Evolutionary conservation across 805 yeast genomes (phyloP), one percentile per base, ranked within the genome.

Genomic region (Metschnikowia santaceciliae): DNA sequence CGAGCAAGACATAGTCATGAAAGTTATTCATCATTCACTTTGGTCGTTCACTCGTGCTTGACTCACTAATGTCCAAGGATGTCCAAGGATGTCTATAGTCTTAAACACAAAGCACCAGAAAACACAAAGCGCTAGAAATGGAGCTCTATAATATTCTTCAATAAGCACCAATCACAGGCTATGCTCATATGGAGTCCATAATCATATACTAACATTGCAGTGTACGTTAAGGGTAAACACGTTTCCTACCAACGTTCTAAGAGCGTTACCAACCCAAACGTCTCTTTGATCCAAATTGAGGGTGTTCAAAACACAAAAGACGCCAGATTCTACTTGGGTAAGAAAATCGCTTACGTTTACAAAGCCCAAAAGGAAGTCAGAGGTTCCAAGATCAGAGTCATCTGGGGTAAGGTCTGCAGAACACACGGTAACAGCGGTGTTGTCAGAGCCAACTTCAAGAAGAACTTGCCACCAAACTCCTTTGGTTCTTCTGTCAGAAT

Each of bases 211-310:
- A 70, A 71, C 76, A 39, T 60, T 43, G 41, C 74, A 88, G 95
- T 94, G 82, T 94, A 94, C 97, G 98, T 94, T 81, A 94, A 92
- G 86, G 99, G 98, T 82, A 94, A 92, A 86, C 99, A 94, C 88
- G 77, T 94, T 75, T 91, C 97, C 70, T 94, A 92, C 96, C 98
- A 94, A 85, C 95, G 99, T 83, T 90, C 97, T 69, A 94, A 94
- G 90, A 84, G 84, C 78, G 89, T 87, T 75, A 90, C 86, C 86
- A 89, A 94, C 95, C 97, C 99, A 78, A 87, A 89, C 82, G 88
- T 88, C 69, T 94, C 99, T 62, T 84, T 94, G 78, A 81, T 94
- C 77, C 88, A 94, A 83, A 86, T 92, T 72, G 99, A 94, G 83
- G 96, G 96, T 79, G 99, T 94, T 69, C 75, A 85, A 61, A 74